Base-by-base conservation (phyloP, 345 rosid genomes). In the Carallia pectinifolia region DNA sequence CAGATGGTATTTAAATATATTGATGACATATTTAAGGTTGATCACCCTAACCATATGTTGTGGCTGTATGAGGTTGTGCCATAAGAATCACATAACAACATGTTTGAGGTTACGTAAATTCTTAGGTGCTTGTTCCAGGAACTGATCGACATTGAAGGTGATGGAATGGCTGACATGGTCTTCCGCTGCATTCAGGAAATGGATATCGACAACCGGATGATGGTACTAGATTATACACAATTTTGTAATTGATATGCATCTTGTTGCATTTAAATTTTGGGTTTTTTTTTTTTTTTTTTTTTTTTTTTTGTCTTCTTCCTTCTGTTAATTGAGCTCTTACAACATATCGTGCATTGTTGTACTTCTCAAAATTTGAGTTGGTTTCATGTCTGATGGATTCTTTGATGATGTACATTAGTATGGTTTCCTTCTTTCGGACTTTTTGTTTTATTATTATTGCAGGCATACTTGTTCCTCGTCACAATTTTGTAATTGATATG, bases 111-210 rank as follows among this genome's bases (percentile, higher is more conserved):
- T 67, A 16, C 64, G 55, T 44, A 75, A 67, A 23, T 62, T 73
- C 50, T 47, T 34, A 6, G 50, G 47, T 62, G 15, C 36, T 64
- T 38, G 18, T 73, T 68, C 59, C 81, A 94, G 98, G 99, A 90
- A 73, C 96, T 92, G 72, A 89, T 91, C 71, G 98, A 94, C 79
- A 96, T 91, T 75, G 98, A 94, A 85, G 97, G 97, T 74, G 99
- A 95, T 87, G 99, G 99, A 63, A 89, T 92, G 97, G 99, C 99
- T 74, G 97, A 95, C 74, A 95, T 91, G 99, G 99, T 91, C 72
- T 94, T 95, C 74, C 97, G 90, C 77, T 95, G 99, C 84, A 92
- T 95, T 77, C 97, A 92, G 83, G 99, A 95, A 88, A 92, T 95
- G 99, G 99, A 95, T 85, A 92, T 92, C 44, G 97, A 95, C 84